Evolutionary conservation across 768 basidiomycete genomes (phyloP), one percentile per base, ranked within the genome.

Genomic region (Royoungia palumana): DNA sequence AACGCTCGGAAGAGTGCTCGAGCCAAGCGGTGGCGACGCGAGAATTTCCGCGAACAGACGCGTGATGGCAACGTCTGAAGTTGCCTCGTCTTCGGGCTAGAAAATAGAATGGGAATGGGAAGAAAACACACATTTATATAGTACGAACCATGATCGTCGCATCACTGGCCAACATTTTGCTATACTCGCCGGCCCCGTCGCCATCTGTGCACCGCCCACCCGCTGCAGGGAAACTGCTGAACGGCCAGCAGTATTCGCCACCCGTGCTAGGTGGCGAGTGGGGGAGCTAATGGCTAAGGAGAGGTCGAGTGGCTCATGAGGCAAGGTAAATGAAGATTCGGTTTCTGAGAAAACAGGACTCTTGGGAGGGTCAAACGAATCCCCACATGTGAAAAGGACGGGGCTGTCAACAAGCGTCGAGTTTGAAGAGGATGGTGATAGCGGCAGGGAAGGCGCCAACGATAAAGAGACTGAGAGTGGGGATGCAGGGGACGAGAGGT

Each of bases 191-290:
- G 41, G 53, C 56, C 57, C 39, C 56, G 49, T 67, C 53, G 64
- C 51, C 61, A 65, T 59, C 57, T 61, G 63, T 59, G 46, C 63
- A 63, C 67, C 49, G 72, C 72, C 84, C 87, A 88, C 89, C 90
- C 89, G 90, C 90, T 93, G 90, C 90, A 84, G 87, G 90, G 90
- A 76, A 84, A 81, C 76, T 76, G 77, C 71, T 61, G 77, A 64
- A 70, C 65, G 58, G 54, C 56, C 68, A 56, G 60, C 77, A 75
- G 78, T 79, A 82, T 78, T 83, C 90, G 80, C 90, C 90, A 93
- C 86, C 90, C 90, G 90, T 93, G 90, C 90, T 86, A 87, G 85
- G 85, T 93, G 90, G 90, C 90, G 83, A 93, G 90, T 87, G 83
- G 87, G 71, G 66, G 84, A 76, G 66, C 68, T 48, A 39, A 54